phyloP scores from a whole-genome alignment of 2,329 filamentous ascomycete species.

The Xylariaceae sp. region DNA sequence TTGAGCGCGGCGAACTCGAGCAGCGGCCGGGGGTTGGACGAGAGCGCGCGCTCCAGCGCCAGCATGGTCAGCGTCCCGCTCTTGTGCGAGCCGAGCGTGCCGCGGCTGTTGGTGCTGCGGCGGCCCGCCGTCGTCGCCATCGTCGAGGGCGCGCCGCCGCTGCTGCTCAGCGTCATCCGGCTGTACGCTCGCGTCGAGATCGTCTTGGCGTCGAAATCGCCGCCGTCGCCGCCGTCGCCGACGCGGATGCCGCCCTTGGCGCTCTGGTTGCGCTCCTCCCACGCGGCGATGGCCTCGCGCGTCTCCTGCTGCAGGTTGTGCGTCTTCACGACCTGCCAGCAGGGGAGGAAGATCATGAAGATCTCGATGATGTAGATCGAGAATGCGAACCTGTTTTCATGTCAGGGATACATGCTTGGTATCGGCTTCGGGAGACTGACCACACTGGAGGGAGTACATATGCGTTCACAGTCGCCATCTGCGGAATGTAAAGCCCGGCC shows the following conservation, averaged over 20 bases:
- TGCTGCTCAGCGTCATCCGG: conserved; percentile 4
- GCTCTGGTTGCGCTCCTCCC: conserved; percentile 35
- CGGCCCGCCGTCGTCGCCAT: too few species aligned
- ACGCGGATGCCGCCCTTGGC: conserved; percentile 10
- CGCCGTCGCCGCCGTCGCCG: too few species aligned
- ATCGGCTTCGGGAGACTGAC: conserved; percentile 29
- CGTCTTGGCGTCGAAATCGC: conserved; percentile 28
- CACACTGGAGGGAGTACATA: conserved; percentile 56
- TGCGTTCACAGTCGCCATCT: conserved; percentile 43
- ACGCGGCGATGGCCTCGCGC: conserved; percentile 40
- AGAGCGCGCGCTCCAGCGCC: conserved; percentile 41
- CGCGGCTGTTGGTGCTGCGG: conserved; percentile 10
- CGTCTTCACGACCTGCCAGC: conserved; percentile 45
- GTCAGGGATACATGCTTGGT: not conserved
- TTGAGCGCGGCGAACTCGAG: conserved; percentile 45
- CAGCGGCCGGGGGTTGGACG: conserved; percentile 36
- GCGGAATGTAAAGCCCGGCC: conserved; percentile 46
- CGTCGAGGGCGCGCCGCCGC: too few species aligned
- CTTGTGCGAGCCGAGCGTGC: conserved; percentile 7
- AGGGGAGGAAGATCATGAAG: conserved; percentile 56
- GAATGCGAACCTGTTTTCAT: conserved; percentile 40
- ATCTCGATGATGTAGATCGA: conserved; percentile 57
- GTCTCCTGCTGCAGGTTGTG: conserved; percentile 39
- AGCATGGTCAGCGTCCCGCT: conserved; percentile 17
- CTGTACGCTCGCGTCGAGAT: conserved; percentile 13